Conservation (phyloP, 2,329 filamentous ascomycete genomes). For the Simplicillium aogashimaense region DNA sequence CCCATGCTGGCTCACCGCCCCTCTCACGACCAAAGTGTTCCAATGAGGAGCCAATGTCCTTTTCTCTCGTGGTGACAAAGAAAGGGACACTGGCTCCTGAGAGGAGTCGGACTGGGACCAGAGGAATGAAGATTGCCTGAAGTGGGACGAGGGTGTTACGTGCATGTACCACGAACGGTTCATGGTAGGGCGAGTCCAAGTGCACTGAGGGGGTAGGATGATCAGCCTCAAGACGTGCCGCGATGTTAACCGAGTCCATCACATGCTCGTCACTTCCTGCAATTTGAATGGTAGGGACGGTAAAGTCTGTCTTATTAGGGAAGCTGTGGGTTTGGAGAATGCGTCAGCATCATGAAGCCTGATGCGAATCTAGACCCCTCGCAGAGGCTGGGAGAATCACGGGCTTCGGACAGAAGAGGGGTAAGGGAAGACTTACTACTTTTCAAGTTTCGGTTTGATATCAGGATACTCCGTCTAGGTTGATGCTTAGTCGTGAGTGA, state of each 20-base stretch:
- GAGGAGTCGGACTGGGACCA: background rate
- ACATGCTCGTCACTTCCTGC: background rate
- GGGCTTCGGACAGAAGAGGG: background rate
- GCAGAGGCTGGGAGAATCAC: background rate
- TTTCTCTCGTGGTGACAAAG: background rate
- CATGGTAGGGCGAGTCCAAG: background rate
- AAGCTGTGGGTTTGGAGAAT: background rate
- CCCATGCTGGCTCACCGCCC: background rate
- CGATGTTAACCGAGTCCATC: background rate
- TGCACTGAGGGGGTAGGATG: background rate
- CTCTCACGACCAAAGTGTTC: background rate
- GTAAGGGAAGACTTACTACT: background rate
- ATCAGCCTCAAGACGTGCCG: background rate
- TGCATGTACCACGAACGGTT: background rate
- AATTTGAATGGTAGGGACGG: background rate
- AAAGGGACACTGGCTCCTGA: background rate
- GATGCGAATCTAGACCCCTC: no score
- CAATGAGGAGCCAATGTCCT: background rate
- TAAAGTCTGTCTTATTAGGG: background rate
- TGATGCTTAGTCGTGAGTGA: background rate
- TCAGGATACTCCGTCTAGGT: background rate
- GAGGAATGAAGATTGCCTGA: background rate
- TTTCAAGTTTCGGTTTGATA: background rate
- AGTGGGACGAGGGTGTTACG: background rate
- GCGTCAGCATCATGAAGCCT: no score